Conservation (phyloP, 2,329 filamentous ascomycete genomes). For the Penicillium corylophilum region DNA sequence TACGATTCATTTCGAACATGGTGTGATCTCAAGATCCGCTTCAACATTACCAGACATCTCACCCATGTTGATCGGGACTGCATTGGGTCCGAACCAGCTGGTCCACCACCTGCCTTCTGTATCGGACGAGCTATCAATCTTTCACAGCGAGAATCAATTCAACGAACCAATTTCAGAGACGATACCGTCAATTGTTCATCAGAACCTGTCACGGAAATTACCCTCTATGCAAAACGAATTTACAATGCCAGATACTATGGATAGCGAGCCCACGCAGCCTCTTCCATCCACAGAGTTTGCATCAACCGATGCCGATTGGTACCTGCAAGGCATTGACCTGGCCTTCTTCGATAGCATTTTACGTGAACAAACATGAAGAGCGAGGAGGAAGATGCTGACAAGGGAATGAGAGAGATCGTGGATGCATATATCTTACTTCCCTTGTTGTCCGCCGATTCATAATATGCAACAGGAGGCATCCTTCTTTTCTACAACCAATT, state of each 20-base stretch:
- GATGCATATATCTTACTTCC: too few species aligned
- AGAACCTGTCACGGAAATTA: too few species aligned
- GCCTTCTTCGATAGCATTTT: constrained; percentile 11
- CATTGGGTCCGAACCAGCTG: background rate
- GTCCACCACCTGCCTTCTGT: background rate
- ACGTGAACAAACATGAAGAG: background rate
- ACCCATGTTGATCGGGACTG: background rate
- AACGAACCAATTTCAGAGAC: too few species aligned
- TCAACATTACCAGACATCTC: background rate
- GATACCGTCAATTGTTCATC: too few species aligned
- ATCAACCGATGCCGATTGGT: constrained; percentile 4
- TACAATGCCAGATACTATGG: too few species aligned
- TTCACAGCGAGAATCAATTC: too few species aligned
- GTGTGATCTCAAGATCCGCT: constrained; percentile 7
- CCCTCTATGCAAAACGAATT: background rate
- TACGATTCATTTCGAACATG: constrained; percentile 35
- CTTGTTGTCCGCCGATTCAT: too few species aligned
- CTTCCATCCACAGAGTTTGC: background rate
- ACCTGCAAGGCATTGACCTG: constrained; percentile 10
- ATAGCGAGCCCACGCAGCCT: background rate
- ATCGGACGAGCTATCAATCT: too few species aligned
- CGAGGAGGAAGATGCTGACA: too few species aligned
- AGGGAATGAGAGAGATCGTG: too few species aligned
- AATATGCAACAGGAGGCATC: too few species aligned
- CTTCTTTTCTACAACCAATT: too few species aligned